Conservation (phyloP, 139 green algal genomes). For the Chlamydomonas applanata region DNA sequence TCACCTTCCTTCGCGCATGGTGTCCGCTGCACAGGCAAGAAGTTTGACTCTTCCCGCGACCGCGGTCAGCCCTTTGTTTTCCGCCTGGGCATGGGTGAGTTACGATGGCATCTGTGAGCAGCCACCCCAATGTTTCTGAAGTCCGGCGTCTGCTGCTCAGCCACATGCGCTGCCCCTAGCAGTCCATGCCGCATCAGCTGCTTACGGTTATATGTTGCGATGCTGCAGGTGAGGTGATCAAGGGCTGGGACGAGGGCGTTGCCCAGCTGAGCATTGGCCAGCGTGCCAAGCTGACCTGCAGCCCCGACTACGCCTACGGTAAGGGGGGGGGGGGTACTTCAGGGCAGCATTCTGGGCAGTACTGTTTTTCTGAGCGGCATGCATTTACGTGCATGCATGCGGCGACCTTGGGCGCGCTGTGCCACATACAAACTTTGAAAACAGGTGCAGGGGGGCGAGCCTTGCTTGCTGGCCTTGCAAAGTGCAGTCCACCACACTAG, state of each 20-base stretch:
- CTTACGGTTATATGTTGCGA: background rate
- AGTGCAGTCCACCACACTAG: no score
- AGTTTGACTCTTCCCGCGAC: slow-evolving; percentile 65
- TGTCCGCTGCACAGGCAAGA: no score
- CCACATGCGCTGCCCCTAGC: background rate
- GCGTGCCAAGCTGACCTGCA: slow-evolving; percentile 57
- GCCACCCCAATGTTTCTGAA: background rate
- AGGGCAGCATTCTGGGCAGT: no score
- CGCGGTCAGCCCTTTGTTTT: slow-evolving; percentile 52
- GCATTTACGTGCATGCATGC: no score
- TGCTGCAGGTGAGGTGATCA: slow-evolving; percentile 13
- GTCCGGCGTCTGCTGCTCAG: no score
- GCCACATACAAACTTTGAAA: no score
- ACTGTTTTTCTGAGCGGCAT: no score
- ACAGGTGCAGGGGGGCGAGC: no score
- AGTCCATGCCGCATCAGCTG: background rate
- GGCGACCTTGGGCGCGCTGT: no score
- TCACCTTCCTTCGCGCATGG: no score
- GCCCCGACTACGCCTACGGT: slow-evolving; percentile 57
- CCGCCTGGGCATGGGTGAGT: slow-evolving; percentile 50
- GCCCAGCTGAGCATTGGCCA: slow-evolving; percentile 65
- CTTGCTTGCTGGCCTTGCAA: no score
- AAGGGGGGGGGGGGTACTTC: no score
- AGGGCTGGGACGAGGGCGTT: slow-evolving; percentile 68
- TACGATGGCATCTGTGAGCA: slow-evolving; percentile 8